phyloP scores from a whole-genome alignment of 1,284 basidiomycete species.

The Coriolopsis trogii region DNA sequence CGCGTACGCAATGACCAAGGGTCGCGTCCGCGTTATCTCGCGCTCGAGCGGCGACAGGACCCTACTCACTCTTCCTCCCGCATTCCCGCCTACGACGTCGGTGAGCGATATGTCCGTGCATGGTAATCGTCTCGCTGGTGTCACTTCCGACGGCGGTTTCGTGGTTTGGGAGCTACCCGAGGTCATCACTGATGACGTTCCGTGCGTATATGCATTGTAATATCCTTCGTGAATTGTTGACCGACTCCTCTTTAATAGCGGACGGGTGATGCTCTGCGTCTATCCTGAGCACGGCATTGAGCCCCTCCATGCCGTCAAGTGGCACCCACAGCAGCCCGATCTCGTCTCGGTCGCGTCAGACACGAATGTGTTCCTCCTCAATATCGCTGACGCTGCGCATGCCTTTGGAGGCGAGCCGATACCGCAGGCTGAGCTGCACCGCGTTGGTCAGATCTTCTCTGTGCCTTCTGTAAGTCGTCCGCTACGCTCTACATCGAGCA shows the following conservation, averaged over 20 bases:
- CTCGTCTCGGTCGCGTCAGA: conserved; percentile 79
- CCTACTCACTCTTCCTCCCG: conserved; percentile 69
- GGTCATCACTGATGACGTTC: conserved; percentile 79
- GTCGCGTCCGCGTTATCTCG: conserved; percentile 83
- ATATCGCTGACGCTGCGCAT: conserved; percentile 61
- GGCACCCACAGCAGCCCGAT: conserved; percentile 78
- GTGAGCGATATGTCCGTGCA: conserved; percentile 83
- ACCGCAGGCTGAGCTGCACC: conserved; percentile 63
- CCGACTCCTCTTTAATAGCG: conserved; percentile 43
- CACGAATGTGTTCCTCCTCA: conserved; percentile 70
- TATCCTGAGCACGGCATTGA: conserved; percentile 60
- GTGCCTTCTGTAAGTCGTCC: conserved; percentile 62
- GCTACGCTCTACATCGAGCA: background rate
- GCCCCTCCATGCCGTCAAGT: conserved; percentile 76
- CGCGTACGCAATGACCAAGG: conserved; percentile 88
- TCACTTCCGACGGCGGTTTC: conserved; percentile 84
- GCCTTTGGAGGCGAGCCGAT: conserved; percentile 64
- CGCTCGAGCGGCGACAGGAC: conserved; percentile 84
- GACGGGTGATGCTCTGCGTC: conserved; percentile 70
- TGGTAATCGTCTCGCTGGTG: conserved; percentile 78
- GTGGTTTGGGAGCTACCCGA: conserved; percentile 85
- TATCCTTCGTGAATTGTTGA: background rate
- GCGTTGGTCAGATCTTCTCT: conserved; percentile 65
- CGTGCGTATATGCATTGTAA: conserved; percentile 48
- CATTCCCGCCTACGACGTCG: conserved; percentile 62